These are phyloP conservation scores for Leishmania guyanensis DNA, from an alignment of 208 protist species.

Conservation along the genomic window DNA sequence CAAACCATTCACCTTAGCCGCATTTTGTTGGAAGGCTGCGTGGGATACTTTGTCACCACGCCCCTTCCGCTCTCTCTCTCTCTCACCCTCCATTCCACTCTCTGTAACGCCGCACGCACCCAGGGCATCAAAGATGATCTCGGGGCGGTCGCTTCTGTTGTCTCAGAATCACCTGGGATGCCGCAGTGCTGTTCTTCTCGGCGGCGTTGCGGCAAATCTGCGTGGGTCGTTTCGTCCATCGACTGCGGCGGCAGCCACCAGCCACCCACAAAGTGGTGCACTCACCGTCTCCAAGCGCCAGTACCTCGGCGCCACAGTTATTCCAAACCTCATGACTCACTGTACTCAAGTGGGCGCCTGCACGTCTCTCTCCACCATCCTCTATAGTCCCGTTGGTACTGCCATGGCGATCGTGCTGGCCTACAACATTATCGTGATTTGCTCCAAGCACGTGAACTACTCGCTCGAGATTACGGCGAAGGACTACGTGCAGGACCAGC, in stretches of 20 bases:
- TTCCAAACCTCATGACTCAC: slow-evolving; percentile 66
- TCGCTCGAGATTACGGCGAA: slow-evolving; percentile 87
- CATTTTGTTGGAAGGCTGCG: not conserved
- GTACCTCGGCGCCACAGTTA: slow-evolving; percentile 40
- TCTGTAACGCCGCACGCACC: too few species aligned
- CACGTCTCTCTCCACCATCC: slow-evolving; percentile 63
- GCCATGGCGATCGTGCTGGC: slow-evolving; percentile 74
- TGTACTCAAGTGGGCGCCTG: slow-evolving; percentile 55
- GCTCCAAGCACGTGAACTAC: slow-evolving; percentile 84
- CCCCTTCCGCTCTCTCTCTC: not conserved
- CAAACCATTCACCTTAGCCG: not conserved
- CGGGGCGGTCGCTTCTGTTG: slow-evolving; percentile 30
- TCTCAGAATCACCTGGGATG: slow-evolving; percentile 18
- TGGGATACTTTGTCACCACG: not conserved
- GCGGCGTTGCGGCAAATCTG: slow-evolving; percentile 20
- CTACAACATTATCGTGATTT: slow-evolving; percentile 87
- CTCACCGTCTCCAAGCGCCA: slow-evolving; percentile 34
- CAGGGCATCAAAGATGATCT: slow-evolving; percentile 28
- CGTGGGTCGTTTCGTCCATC: slow-evolving; percentile 6
- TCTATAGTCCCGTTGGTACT: slow-evolving; percentile 83
- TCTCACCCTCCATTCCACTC: not conserved
- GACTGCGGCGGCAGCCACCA: not conserved
- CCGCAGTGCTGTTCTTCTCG: slow-evolving; percentile 20
- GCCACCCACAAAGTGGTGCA: slow-evolving; percentile 3
- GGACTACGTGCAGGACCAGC: slow-evolving; percentile 91